Conservation (phyloP, 1,139 yeast species). For the Hyphopichia pseudoburtonii region DNA sequence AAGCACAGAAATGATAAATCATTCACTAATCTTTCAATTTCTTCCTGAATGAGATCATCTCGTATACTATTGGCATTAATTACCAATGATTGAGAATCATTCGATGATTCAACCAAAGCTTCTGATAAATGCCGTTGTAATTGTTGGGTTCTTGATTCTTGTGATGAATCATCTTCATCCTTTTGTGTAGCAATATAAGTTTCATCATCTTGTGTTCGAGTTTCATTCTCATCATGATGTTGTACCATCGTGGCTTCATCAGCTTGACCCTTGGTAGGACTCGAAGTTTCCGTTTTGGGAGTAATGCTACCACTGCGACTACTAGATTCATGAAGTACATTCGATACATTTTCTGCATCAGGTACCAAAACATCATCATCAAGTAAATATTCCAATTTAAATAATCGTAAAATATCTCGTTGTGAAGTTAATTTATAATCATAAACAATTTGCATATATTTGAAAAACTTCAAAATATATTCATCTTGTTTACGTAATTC, state of each 20-base stretch:
- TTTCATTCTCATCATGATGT: conserved; percentile 1
- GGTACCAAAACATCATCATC: conserved; percentile 15
- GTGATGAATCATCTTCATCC: conserved; percentile 1
- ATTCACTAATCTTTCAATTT: conserved; percentile 38
- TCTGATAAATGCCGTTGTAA: background rate
- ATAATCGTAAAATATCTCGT: conserved; percentile 30
- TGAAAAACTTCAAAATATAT: conserved; percentile 28
- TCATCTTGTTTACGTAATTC: conserved; percentile 43
- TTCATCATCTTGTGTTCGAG: background rate
- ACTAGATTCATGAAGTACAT: no score
- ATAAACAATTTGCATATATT: conserved; percentile 25
- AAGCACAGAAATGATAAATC: conserved; percentile 41
- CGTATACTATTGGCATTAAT: conserved; percentile 21
- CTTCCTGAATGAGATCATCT: conserved; percentile 44
- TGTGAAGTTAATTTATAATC: conserved; percentile 35
- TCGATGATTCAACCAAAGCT: background rate
- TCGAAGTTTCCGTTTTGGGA: background rate
- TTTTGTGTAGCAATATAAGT: conserved; percentile 1
- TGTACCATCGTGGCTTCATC: background rate
- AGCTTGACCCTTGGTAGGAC: conserved; percentile 1
- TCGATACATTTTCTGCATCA: background rate
- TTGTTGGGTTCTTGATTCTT: conserved; percentile 11
- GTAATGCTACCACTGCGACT: background rate
- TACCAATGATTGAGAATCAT: conserved; percentile 1
- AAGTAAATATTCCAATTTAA: conserved; percentile 40